Evolutionary conservation across 176 grass and related monocot genomes (phyloP).

Genomic region (Ananas comosus): DNA sequence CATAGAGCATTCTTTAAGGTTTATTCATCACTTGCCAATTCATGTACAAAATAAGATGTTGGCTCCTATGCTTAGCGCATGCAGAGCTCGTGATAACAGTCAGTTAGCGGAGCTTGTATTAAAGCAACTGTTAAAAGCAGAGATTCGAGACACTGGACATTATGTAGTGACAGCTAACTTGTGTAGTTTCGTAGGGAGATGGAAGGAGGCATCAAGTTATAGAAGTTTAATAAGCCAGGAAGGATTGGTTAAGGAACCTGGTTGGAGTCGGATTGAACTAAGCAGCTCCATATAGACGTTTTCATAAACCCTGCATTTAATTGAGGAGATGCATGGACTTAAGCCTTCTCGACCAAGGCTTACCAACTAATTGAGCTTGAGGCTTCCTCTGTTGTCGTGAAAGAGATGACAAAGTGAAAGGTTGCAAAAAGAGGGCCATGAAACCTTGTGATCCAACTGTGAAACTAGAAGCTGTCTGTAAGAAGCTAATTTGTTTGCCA

Average conservation of each 20-base stretch:
- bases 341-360: too few species aligned
- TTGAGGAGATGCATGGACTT: too few species aligned
- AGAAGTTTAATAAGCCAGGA: conserved; percentile 34
- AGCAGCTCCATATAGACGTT: conserved; percentile 11
- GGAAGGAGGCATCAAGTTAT: conserved; percentile 45
- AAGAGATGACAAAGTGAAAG: too few species aligned
- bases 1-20: conserved; percentile 23
- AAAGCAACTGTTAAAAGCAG: conserved; percentile 28
- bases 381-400: too few species aligned
- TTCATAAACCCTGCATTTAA: too few species aligned
- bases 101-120: conserved; percentile 28
- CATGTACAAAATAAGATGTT: conserved; percentile 33
- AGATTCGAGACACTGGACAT: conserved; percentile 31
- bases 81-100: conserved; percentile 17
- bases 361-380: too few species aligned
- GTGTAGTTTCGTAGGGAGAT: conserved; percentile 38
- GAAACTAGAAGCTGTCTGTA: too few species aligned
- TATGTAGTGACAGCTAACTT: conserved; percentile 50
- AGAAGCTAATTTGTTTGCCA: too few species aligned
- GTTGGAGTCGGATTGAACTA: conserved; percentile 46
- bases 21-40: conserved; percentile 37
- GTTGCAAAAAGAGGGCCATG: too few species aligned
- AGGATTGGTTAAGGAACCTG: conserved; percentile 57
- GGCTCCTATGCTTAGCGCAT: conserved; percentile 39
- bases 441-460: too few species aligned